Conservation (phyloP, 768 basidiomycete genomes). For the Tremella fuciformis region DNA sequence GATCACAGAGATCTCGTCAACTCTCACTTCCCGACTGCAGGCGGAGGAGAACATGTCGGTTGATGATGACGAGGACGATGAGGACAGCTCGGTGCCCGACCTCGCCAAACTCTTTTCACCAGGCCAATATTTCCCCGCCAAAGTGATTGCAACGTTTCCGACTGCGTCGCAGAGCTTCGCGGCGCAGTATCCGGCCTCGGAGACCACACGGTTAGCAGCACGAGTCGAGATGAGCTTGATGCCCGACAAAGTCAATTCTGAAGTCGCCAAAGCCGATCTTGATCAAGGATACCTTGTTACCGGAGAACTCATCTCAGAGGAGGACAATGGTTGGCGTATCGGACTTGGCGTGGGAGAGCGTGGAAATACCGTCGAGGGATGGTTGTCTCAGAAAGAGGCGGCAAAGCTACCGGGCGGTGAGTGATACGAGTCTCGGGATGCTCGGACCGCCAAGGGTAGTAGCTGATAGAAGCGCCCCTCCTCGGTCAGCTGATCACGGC, state of each 20-base stretch:
- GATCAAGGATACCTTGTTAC: constrained; percentile 57
- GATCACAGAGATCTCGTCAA: constrained; percentile 82
- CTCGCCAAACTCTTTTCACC: constrained; percentile 69
- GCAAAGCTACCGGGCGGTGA: constrained; percentile 45
- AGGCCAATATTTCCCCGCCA: constrained; percentile 82
- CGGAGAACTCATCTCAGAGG: constrained; percentile 73
- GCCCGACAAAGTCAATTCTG: constrained; percentile 79
- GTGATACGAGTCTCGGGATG: constrained; percentile 7
- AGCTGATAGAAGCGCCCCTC: constrained; percentile 53
- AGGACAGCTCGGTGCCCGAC: constrained; percentile 60
- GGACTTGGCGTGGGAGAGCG: constrained; percentile 68
- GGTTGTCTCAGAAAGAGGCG: constrained; percentile 74
- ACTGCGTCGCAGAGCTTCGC: constrained; percentile 58
- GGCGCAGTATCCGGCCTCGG: constrained; percentile 47
- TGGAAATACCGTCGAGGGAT: constrained; percentile 61
- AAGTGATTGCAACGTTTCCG: constrained; percentile 67
- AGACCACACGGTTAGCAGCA: constrained; percentile 45
- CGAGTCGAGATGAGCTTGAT: constrained; percentile 75
- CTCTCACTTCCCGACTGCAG: constrained; percentile 71
- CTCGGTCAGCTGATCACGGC: constrained; percentile 69
- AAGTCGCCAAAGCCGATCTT: constrained; percentile 73
- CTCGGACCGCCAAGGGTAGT: too few species aligned
- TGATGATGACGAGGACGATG: constrained; percentile 56
- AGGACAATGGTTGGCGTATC: constrained; percentile 92
- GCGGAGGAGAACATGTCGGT: constrained; percentile 56